These are phyloP conservation scores for Xerocomellus dryophilus DNA, from an alignment of 768 basidiomycete species.

Conservation along the genomic window DNA sequence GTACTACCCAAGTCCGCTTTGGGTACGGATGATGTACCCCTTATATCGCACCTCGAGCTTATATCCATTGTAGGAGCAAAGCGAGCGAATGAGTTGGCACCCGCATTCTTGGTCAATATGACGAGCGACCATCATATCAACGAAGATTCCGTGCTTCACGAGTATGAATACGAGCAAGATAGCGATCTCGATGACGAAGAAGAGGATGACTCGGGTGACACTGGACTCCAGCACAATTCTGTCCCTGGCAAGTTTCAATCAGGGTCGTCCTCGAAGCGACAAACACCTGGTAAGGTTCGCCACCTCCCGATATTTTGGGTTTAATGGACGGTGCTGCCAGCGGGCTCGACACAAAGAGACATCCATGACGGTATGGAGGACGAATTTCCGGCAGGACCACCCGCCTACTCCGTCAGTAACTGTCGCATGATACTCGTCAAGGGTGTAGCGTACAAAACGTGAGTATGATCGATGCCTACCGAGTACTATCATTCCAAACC, in stretches of 20 bases:
- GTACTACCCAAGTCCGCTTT: slow-evolving; percentile 14
- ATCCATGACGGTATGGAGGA: neutral
- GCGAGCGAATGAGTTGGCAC: neutral
- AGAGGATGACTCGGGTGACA: neutral
- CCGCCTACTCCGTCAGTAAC: slow-evolving; percentile 21
- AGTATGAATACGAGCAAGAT: slow-evolving; percentile 28
- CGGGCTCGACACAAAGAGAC: neutral
- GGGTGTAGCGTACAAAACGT: slow-evolving; percentile 30
- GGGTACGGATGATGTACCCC: neutral
- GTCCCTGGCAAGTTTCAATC: neutral
- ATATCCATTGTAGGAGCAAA: slow-evolving; percentile 7
- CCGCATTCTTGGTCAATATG: slow-evolving; percentile 22
- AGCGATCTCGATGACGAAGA: slow-evolving; percentile 32
- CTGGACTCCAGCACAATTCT: too few relatives aligned
- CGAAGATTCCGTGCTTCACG: slow-evolving; percentile 21
- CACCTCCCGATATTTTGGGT: neutral
- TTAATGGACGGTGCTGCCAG: neutral
- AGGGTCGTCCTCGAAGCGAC: slow-evolving; percentile 2
- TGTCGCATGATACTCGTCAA: slow-evolving; percentile 29
- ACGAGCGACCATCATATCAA: slow-evolving; percentile 20
- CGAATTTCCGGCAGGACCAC: slow-evolving; percentile 9
- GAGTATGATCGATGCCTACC: neutral
- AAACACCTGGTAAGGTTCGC: slow-evolving; percentile 5
- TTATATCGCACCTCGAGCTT: neutral
- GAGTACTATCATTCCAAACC: neutral